Base-by-base conservation (phyloP, 2,329 filamentous ascomycete genomes). In the Hypoxylon sp. region DNA sequence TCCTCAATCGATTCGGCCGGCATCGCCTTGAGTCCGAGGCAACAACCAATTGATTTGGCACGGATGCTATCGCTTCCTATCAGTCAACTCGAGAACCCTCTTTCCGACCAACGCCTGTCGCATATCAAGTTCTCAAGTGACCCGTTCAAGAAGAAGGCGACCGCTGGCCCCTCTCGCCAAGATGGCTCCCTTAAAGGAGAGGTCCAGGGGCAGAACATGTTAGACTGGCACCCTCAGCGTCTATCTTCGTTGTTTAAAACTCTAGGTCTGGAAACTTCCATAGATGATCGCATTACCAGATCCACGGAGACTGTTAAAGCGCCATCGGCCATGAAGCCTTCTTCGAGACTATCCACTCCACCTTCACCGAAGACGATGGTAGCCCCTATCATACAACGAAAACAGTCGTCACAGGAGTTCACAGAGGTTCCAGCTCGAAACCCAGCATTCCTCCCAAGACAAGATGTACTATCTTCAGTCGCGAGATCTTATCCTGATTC, bases 181-280 rank as follows among this genome's bases (percentile, higher is more conserved):
- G 40, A 24, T 21, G 15, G 15, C 11, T 33, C 29, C 11, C 27
- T 43, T 27, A 17, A 13, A 7, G 26, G 57, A 18, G 48, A 55
- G n/a, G 18, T 15, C 7, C 24, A 38, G 33, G 56, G 48, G 3
- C 55, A 60, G 15, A 60, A 62, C 8, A 58, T 70, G 26, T 38
- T 71, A 24, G 67, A 70, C 49, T 72, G 70, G 70, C 60, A 60
- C 27, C 71, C 70, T 6, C 65, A 64, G 35, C 71, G 68, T 35
- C 61, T 72, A 38, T 72, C 70, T 3, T 54, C 69, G 2, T 47
- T 71, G 4, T 69, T 73, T 24, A 65, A 69, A 17, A 67, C 68
- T 26, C 61, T 65, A 3, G 68, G 69, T 7, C 60, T 71, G 20
- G 58, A 61, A 7, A 51, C 60, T 4, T 61, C 62, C 9, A 58